phyloP scores from a whole-genome alignment of 805 yeast genomes.

The Barnettozyma californica region DNA sequence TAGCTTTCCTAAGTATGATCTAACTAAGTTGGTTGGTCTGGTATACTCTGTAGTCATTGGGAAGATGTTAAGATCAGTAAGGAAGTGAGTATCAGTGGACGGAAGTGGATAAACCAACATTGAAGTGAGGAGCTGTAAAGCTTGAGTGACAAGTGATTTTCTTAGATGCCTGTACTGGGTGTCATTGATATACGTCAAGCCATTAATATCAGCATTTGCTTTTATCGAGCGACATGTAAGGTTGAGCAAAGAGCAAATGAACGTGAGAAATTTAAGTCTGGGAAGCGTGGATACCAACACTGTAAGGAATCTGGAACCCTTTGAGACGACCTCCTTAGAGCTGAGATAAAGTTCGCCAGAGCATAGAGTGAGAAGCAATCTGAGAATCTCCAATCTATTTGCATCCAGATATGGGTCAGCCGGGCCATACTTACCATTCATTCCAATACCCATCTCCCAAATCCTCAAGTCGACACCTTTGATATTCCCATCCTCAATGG shows the following conservation, averaged over 20 bases:
- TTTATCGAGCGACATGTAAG: slow-evolving; percentile 47
- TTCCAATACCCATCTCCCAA: slow-evolving; percentile 84
- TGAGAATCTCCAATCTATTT: slow-evolving; percentile 62
- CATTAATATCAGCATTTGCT: slow-evolving; percentile 37
- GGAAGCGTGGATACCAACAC: slow-evolving; percentile 47
- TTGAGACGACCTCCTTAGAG: slow-evolving; percentile 35
- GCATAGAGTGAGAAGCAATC: slow-evolving; percentile 53
- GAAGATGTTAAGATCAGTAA: slow-evolving; percentile 29
- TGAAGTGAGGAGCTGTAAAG: slow-evolving; percentile 57
- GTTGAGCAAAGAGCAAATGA: slow-evolving; percentile 69
- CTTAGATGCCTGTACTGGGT: slow-evolving; percentile 32
- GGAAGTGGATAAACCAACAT: slow-evolving; percentile 66
- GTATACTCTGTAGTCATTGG: slow-evolving; percentile 14
- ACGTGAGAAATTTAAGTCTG: slow-evolving; percentile 41
- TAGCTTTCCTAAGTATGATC: slow-evolving; percentile 47
- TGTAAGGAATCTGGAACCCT: slow-evolving; percentile 60
- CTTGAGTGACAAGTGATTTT: slow-evolving; percentile 42
- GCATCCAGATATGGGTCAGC: slow-evolving; percentile 46
- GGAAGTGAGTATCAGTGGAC: slow-evolving; percentile 32
- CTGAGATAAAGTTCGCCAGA: slow-evolving; percentile 55
- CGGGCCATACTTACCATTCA: slow-evolving; percentile 24
- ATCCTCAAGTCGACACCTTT: slow-evolving; percentile 36
- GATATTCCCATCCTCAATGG: slow-evolving; percentile 30
- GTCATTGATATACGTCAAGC: slow-evolving; percentile 33
- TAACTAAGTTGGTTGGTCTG: slow-evolving; percentile 41